Evolutionary conservation across 352 stramenopile species (phyloP).

Genomic region (Phytophthora palmivora): DNA sequence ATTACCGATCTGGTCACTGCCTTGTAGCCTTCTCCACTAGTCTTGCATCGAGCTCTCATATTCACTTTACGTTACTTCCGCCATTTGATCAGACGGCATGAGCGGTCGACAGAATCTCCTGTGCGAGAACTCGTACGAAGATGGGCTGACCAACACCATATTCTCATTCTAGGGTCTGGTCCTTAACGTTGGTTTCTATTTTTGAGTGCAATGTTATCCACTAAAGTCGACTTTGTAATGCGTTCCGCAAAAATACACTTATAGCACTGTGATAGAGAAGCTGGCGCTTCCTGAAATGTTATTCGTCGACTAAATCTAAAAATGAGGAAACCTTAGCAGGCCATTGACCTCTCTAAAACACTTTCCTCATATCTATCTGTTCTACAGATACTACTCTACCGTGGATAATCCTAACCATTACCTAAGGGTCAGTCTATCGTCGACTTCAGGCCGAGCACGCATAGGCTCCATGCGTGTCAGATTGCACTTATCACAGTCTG

Average conservation of each 20-base stretch:
- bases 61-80: slow-evolving; percentile 4
- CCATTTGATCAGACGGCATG: slow-evolving; percentile 12
- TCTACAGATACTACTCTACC: not conserved
- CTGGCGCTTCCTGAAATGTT: slow-evolving; percentile 16
- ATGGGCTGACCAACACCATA: slow-evolving; percentile 1
- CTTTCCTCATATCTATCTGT: not conserved
- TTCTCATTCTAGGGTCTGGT: not conserved
- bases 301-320: slow-evolving; percentile 11
- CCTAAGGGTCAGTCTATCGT: not conserved
- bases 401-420: slow-evolving; percentile 1
- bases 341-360: not conserved
- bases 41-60: slow-evolving; percentile 9
- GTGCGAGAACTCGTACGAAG: slow-evolving; percentile 6
- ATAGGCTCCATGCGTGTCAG: not conserved
- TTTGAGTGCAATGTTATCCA: slow-evolving; percentile 13
- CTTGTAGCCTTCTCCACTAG: not conserved
- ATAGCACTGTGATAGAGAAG: slow-evolving; percentile 8
- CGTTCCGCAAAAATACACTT: slow-evolving; percentile 6
- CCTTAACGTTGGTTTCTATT: not conserved
- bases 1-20: not conserved
- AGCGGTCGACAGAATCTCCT: slow-evolving; percentile 7
- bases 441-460: not conserved
- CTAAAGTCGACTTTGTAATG: slow-evolving; percentile 24
- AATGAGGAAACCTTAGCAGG: slow-evolving; percentile 3
- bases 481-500: not conserved